Evolutionary conservation across 148 eudicot species (phyloP), one percentile per base, ranked within the genome.

Genomic region (Arctostaphylos glauca): DNA sequence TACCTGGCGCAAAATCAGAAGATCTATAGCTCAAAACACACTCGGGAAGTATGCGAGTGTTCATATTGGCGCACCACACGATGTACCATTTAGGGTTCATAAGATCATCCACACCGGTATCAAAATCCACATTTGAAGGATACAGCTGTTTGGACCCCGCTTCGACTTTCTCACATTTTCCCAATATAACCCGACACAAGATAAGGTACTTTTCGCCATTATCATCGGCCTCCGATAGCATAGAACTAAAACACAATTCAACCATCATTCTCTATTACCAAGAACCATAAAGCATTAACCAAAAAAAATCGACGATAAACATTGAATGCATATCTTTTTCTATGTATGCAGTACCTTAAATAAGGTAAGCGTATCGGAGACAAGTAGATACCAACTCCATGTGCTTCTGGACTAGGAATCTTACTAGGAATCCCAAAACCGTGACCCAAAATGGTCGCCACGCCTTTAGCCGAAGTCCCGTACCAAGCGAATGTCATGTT

Each of bases 1-100:
- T 84, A 92, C 95, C 95, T 82, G 77, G 75, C n/a, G 46, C 52
- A 74, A 31, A 5, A 68, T 59, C 31, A n/a, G 89, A 81, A 78
- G 88, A 81, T 77, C 83, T 89, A 88, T 87, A 91, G 87, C 92
- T 93, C 47, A 93, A 88, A 43, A 93, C 87, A 55, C 86, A 90
- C 77, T 90, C 92, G 0, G 97, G 97, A 49, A 91, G 86, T 78
- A 93, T 92, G 81, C 88, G 92, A 5, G 91, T 91, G 77, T 90
- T 92, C 97, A 92, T 92, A 78, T 89, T 91, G 25, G 86, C 75
- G 31, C 75, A 66, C 97, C 97, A 94, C 38, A 92, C 91, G 23
- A 91, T 86, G 48, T 86, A 91, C 90, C 88, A 89, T 55, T 87
- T 92, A 2, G 97, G 94, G 80, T 89, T 87, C 60, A 4, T 74